These are phyloP conservation scores for Lodderomyces oxycetoniae DNA, from an alignment of 1,139 yeast species.

Conservation along the genomic window DNA sequence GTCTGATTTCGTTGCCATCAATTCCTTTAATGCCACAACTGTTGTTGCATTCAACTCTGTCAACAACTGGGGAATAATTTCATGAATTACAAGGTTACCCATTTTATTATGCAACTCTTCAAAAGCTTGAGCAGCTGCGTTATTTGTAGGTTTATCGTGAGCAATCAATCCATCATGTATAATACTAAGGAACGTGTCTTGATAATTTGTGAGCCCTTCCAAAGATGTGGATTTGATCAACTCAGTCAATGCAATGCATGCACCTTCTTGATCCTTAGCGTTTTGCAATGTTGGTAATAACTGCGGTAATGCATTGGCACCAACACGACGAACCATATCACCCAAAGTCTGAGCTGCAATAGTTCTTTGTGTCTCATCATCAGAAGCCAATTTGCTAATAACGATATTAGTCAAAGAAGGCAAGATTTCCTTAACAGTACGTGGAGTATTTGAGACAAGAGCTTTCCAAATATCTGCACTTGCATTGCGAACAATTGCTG, in stretches of 20 bases:
- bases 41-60: conserved; percentile 70
- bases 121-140: conserved; percentile 87
- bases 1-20: conserved; percentile 87
- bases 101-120: conserved; percentile 77
- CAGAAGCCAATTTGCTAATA: conserved; percentile 76
- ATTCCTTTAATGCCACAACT: conserved; percentile 81
- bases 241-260: conserved; percentile 88
- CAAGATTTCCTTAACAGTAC: conserved; percentile 88
- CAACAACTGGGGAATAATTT: conserved; percentile 79
- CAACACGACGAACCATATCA: conserved; percentile 92
- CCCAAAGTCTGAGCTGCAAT: conserved; percentile 95
- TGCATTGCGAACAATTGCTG: conserved; percentile 82
- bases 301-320: conserved; percentile 80
- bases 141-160: conserved; percentile 67
- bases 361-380: conserved; percentile 71
- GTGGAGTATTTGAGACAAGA: conserved; percentile 91
- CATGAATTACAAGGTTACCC: conserved; percentile 85
- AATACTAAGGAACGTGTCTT: conserved; percentile 65
- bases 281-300: conserved; percentile 84
- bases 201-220: conserved; percentile 61
- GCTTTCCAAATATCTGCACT: conserved; percentile 98
- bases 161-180: conserved; percentile 80
- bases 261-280: conserved; percentile 88
- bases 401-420: conserved; percentile 79
- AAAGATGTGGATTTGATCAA: conserved; percentile 70